Percentiles rank a stretch among this genome's conserved stretches.
phyloP scores from a whole-genome alignment of 805 yeast genomes.

The Lipomyces japonicus region DNA sequence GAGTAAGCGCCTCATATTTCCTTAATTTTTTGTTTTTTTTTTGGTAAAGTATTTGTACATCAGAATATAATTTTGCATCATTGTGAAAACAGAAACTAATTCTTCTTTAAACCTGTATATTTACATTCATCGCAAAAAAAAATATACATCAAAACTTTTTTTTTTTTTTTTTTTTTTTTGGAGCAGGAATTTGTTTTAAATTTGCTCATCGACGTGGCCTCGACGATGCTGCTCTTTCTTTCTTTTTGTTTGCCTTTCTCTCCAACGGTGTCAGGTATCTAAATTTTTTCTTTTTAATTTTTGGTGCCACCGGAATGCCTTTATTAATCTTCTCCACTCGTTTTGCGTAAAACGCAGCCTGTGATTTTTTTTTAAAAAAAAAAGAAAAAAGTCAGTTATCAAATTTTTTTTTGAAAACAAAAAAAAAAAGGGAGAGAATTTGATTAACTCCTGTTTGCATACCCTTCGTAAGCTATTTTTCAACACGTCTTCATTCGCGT shows the following conservation, averaged over 20 bases:
- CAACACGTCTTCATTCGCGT: slow-evolving; percentile 1
- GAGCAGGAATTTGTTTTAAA: not conserved
- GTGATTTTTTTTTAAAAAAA: not conserved
- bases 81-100: too few relatives aligned
- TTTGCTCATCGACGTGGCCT: slow-evolving; percentile 29
- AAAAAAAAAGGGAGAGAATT: not conserved
- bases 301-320: slow-evolving; percentile 30
- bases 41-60: too few relatives aligned
- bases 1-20: too few relatives aligned
- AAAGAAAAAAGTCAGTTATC: not conserved
- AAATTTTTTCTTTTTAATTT: slow-evolving; percentile 68
- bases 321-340: slow-evolving; percentile 40
- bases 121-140: not conserved
- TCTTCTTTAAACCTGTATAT: too few relatives aligned
- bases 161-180: not conserved
- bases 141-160: not conserved
- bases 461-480: slow-evolving; percentile 49
- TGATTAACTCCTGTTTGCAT: too few relatives aligned
- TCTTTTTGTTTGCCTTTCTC: slow-evolving; percentile 53
- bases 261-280: slow-evolving; percentile 81
- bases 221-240: slow-evolving; percentile 42
- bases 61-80: too few relatives aligned
- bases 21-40: too few relatives aligned
- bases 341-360: slow-evolving; percentile 70
- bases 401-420: not conserved